A percentile compares a stretch with the other conserved stretches of the same genome.
Evolutionary conservation across 805 yeast genomes (phyloP).

Genomic region (Tetrapisispora phaffii): DNA sequence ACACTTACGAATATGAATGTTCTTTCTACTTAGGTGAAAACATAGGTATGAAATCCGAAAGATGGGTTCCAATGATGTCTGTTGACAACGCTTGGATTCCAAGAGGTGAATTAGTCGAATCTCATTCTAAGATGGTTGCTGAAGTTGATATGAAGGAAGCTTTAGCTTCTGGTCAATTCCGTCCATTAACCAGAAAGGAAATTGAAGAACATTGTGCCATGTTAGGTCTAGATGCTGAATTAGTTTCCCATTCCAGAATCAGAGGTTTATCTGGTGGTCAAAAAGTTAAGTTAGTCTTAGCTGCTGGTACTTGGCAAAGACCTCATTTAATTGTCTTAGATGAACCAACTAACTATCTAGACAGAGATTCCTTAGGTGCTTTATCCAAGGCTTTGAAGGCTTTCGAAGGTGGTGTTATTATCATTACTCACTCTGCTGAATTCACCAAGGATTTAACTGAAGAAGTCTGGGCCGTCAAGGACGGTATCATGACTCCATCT

Average conservation of each 20-base stretch:
- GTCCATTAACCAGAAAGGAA: constrained; percentile 99
- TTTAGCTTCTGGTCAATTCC: constrained; percentile 99
- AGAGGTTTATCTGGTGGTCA: constrained; percentile 99
- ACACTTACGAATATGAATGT: constrained; percentile 99
- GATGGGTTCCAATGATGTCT: constrained; percentile 99
- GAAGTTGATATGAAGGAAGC: constrained; percentile 99
- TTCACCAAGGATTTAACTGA: constrained; percentile 98
- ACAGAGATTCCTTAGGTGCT: constrained; percentile 99
- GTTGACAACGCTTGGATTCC: constrained; percentile 99
- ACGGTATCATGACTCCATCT: constrained; percentile 98
- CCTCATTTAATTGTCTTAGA: constrained; percentile 98
- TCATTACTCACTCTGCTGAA: constrained; percentile 99
- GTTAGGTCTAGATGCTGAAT: constrained; percentile 97
- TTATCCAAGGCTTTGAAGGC: constrained; percentile 97
- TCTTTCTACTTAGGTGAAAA: constrained; percentile 96
- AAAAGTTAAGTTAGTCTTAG: constrained; percentile 98
- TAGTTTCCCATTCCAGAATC: constrained; percentile 99
- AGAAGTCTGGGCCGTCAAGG: constrained; percentile 99
- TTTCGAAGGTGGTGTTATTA: constrained; percentile 99
- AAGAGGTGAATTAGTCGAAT: constrained; percentile 95
- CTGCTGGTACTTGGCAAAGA: constrained; percentile 99
- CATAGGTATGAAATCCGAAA: constrained; percentile 96
- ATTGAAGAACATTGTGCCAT: constrained; percentile 97
- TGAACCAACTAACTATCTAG: constrained; percentile 99
- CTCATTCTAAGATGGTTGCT: constrained; percentile 98